Evolutionary conservation across 352 stramenopile genomes (phyloP).

Genomic region (Globisporangium carolinianum): DNA sequence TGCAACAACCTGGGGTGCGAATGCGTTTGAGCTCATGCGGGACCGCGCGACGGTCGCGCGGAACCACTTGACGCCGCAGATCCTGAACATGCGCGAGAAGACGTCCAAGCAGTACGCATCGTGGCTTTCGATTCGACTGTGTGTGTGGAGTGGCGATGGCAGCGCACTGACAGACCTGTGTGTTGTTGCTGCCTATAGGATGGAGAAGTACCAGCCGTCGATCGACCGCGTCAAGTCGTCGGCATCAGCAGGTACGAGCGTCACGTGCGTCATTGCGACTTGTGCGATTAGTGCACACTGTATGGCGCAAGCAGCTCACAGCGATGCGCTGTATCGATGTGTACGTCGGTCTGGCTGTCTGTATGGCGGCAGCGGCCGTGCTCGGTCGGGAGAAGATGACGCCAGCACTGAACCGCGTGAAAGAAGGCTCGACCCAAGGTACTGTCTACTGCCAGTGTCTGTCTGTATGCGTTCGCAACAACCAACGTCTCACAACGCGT

Average conservation of each 20-base stretch:
- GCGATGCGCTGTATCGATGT: too few species aligned
- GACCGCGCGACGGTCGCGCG: conserved; percentile 40
- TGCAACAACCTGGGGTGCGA: conserved; percentile 13
- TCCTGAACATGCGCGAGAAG: conserved; percentile 42
- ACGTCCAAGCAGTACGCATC: conserved; percentile 40
- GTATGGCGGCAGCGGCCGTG: conserved; percentile 21
- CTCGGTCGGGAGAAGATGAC: conserved; percentile 38
- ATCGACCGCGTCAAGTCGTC: conserved; percentile 70
- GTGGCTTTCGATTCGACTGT: too few species aligned
- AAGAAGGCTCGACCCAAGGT: conserved; percentile 66
- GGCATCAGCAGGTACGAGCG: conserved; percentile 39
- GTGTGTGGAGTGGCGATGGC: too few species aligned
- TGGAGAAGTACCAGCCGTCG: conserved; percentile 69
- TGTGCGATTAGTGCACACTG: too few species aligned
- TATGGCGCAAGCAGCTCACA: too few species aligned
- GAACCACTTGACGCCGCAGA: conserved; percentile 47
- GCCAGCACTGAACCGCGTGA: conserved; percentile 50
- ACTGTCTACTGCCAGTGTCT: too few species aligned
- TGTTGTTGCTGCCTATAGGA: conserved; percentile 14
- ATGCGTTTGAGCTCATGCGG: conserved; percentile 43
- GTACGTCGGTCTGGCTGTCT: neutral
- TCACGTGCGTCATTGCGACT: neutral
- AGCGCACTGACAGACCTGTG: conserved; percentile 1
- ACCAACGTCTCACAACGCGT: too few species aligned
- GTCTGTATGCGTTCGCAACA: neutral